Evolutionary conservation across 2,329 filamentous ascomycete genomes (phyloP).

Genomic region (Aspergillus uvarum): DNA sequence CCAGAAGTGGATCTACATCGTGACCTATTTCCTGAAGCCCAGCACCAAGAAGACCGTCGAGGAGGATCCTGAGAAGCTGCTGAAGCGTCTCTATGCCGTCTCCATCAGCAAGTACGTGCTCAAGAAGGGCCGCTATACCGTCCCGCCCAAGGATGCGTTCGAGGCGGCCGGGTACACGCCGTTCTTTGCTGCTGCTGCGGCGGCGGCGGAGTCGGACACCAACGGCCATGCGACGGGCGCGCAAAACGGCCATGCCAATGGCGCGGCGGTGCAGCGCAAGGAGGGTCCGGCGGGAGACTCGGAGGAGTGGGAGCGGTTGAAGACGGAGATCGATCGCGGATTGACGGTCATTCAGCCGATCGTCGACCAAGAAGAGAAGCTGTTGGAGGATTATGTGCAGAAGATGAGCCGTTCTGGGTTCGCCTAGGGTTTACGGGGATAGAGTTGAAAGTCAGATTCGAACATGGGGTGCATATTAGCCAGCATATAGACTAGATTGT

Average conservation of each 20-base stretch:
- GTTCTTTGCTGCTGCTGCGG: constrained; percentile 25
- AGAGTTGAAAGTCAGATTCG: not conserved
- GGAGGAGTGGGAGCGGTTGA: constrained; percentile 59
- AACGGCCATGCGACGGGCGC: constrained; percentile 20
- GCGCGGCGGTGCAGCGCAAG: constrained; percentile 6
- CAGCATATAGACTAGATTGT: not conserved
- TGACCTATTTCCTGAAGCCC: constrained; percentile 66
- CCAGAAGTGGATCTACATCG: constrained; percentile 73
- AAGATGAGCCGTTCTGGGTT: constrained; percentile 19
- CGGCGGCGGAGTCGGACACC: not conserved
- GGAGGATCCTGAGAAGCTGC: constrained; percentile 35
- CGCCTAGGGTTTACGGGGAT: constrained; percentile 10
- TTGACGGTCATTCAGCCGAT: constrained; percentile 48
- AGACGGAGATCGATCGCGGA: constrained; percentile 54
- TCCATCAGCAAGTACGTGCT: constrained; percentile 75
- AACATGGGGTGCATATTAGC: not conserved
- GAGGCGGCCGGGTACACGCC: constrained; percentile 71
- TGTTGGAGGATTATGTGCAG: constrained; percentile 17
- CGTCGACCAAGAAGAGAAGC: constrained; percentile 19
- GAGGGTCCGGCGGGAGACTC: constrained; percentile 21
- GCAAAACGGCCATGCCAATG: constrained; percentile 17
- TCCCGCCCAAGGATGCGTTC: constrained; percentile 74
- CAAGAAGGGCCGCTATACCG: constrained; percentile 74
- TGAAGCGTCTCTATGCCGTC: constrained; percentile 66
- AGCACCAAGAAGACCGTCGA: constrained; percentile 26